Evolutionary conservation across 176 grass and related monocot genomes (phyloP), one percentile per base, ranked within the genome.

Genomic region (Musa itinerans): DNA sequence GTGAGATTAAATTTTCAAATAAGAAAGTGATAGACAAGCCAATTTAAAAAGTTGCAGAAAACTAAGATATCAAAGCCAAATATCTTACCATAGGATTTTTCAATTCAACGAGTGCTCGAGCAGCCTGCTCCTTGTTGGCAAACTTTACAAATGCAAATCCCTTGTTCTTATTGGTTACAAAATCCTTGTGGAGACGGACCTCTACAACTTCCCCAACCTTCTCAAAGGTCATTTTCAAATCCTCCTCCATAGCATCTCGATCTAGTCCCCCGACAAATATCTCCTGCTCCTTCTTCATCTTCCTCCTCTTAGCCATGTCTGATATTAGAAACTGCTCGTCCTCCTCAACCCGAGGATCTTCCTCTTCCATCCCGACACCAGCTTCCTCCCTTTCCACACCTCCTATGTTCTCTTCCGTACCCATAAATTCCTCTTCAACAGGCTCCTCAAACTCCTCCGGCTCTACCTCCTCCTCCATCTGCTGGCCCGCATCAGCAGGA

Each of bases 71-170:
- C 52, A 22, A 70, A 48, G 48, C 25, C 34, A 68, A 25, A 49
- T 27, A 81, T 53, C 66, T 80, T 81, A 88, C 89, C 78, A 88
- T 17, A 48, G 89, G 89, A 78, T 79, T 83, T 76, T 92, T 92
- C 78, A 92, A 76, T 64, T 92, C 86, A 59, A 73, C 34, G 25
- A 92, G 80, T 12, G 86, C 86, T 59, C 78, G 80, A 77, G 71
- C 69, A 1, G 84, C 89, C 75, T 88, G 89, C 9, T 92, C 83
- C 71, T 88, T 87, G 81, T 54, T 88, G 0, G 83, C 78, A 69
- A 92, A 92, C 80, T 83, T 92, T 65, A 92, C 80, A 59, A 92
- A 92, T 1, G 89, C 89, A 82, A 92, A 92, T 0, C 89, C 89
- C 65, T 92, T 92, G 20, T 92, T 92, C 83, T 83, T 92, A 68